These are phyloP conservation scores for Puccinellia tenuiflora DNA, from an alignment of 176 grass and related monocot genomes.

Conservation along the genomic window DNA sequence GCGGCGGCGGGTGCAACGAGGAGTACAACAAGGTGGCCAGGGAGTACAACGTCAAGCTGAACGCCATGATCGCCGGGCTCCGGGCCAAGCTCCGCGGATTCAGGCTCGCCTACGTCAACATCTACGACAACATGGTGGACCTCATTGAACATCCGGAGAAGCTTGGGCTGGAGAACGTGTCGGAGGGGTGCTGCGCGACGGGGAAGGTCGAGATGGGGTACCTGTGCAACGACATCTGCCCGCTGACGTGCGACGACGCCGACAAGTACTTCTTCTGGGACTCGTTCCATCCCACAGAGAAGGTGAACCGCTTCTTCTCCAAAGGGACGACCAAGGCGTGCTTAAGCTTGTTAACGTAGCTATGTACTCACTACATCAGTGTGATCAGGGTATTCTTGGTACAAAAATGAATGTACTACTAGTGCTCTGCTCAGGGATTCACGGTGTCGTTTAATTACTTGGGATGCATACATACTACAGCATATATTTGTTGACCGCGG, in stretches of 20 bases:
- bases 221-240: conserved; percentile 41
- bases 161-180: conserved; percentile 65
- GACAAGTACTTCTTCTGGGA: conserved; percentile 79
- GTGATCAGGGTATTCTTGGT: neutral
- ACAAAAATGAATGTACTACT: neutral
- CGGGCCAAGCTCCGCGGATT: neutral
- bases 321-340: conserved; percentile 18
- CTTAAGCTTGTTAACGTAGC: conserved; percentile 8
- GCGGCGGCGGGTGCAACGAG: conserved; percentile 50
- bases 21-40: conserved; percentile 59
- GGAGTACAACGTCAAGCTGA: conserved; percentile 69
- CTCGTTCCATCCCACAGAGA: conserved; percentile 75
- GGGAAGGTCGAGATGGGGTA: conserved; percentile 65
- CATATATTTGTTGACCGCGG: too few species aligned
- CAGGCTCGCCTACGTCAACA: conserved; percentile 35
- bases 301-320: conserved; percentile 56
- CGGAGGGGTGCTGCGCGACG: conserved; percentile 64
- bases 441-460: too few species aligned
- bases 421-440: too few species aligned
- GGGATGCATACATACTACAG: too few species aligned
- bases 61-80: conserved; percentile 36
- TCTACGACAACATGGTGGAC: conserved; percentile 46
- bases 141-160: conserved; percentile 49
- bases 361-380: conserved; percentile 7
- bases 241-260: conserved; percentile 44